Base-by-base conservation (phyloP, 202 grass and related monocot species). In the Eragrostis tef region DNA sequence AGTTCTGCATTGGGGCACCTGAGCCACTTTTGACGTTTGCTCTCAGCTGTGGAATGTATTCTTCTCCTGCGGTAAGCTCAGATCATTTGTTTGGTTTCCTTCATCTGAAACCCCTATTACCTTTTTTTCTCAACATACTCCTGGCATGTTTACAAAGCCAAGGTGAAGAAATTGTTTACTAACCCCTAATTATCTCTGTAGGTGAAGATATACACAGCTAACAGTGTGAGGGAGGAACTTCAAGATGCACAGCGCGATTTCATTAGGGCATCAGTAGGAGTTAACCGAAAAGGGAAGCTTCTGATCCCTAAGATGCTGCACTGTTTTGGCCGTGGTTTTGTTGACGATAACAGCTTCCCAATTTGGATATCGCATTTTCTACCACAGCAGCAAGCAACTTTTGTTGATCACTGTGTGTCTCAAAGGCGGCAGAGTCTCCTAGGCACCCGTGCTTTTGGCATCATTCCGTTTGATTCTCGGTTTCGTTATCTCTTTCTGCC, bases 401-500 rank as follows among this genome's bases (percentile, higher is more conserved):
- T 98, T 72, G 92, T 98, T 17, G 92, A 93, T 70, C 87, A 94
- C 10, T 98, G 92, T 0, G 78, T 93, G 51, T 98, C 95, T 45
- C 90, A 86, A 72, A 91, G 88, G 77, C 87, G 88, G 56, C 95
- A 94, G 61, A 91, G 95, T 81, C 82, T 98, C 73, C 74, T 98
- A 16, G 81, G 82, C 63, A 89, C 88, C 69, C 88, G 90, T 24
- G 85, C 86, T 36, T 93, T 87, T 41, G 90, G 92, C 77, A 87
- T 94, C 77, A 68, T 98, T 48, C 82, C 95, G 26, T 98, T 98
- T 41, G 95, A 98, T 85, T 94, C 88, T 17, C 82, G 90, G 15
- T 98, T 98, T 48, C 95, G 95, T 0, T 98, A 94, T 73, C 90
- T 98, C 50, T 94, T 94, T 86, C 80, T 94, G 24, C 92, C 92